Conservation (phyloP, 164 flowering plant genomes). For the Piper betle region DNA sequence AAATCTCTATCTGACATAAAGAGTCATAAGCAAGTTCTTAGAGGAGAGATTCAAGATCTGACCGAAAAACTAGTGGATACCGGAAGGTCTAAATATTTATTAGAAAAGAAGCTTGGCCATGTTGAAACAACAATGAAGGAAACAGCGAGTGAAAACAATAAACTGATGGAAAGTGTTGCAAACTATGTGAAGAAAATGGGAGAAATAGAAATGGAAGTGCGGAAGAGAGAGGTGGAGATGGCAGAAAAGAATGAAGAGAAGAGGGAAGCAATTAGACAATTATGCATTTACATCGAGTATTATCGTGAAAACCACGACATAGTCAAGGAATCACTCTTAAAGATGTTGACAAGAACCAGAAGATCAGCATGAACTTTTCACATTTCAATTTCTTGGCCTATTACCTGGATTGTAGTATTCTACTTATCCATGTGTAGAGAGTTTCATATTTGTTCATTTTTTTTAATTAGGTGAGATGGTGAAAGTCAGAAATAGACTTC, state of each 20-base stretch:
- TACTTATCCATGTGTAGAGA: not conserved
- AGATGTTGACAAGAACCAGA: constrained; percentile 19
- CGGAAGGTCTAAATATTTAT: constrained; percentile 18
- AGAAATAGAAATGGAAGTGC: constrained; percentile 29
- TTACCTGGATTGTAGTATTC: not conserved
- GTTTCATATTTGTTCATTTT: constrained; percentile 7
- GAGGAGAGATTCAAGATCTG: constrained; percentile 11
- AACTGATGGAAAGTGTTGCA: constrained; percentile 13
- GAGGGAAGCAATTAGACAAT: constrained; percentile 73
- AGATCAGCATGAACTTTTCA: constrained; percentile 15
- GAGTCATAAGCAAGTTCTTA: constrained; percentile 12
- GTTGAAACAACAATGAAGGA: constrained; percentile 20
- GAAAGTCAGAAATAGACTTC: not conserved
- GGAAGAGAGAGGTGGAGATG: constrained; percentile 36
- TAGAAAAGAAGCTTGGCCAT: constrained; percentile 17
- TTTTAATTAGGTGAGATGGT: not conserved
- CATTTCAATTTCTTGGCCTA: not conserved
- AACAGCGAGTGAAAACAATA: constrained; percentile 22
- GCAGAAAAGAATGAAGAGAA: constrained; percentile 51
- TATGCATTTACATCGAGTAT: constrained; percentile 60
- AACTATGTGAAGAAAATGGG: constrained; percentile 26
- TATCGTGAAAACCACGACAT: constrained; percentile 32
- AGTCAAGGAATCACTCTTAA: constrained; percentile 23
- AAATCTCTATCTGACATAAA: constrained; percentile 12
- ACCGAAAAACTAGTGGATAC: constrained; percentile 14